phyloP scores from a whole-genome alignment of 495 filamentous ascomycete species.

The Penicillium argentinense region DNA sequence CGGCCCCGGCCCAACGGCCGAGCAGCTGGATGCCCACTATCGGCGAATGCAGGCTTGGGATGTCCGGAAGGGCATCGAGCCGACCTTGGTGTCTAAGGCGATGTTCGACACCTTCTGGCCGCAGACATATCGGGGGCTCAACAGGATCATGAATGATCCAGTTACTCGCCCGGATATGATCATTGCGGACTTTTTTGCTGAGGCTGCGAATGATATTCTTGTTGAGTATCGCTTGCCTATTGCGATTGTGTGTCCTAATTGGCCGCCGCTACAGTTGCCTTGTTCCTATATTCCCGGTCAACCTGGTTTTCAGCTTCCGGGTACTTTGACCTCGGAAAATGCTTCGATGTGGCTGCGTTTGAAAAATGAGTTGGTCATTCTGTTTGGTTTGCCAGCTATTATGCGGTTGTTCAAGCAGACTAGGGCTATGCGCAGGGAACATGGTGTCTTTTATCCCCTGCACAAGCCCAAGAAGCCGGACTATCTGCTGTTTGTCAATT shows the following conservation, averaged over 20 bases:
- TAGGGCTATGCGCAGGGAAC: slow-evolving; percentile 27
- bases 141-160: slow-evolving; percentile 19
- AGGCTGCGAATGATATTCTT: slow-evolving; percentile 35
- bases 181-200: slow-evolving; percentile 39
- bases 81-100: slow-evolving; percentile 29
- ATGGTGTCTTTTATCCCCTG: slow-evolving; percentile 24
- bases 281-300: slow-evolving; percentile 39
- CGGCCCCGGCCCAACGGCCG: slow-evolving; percentile 16
- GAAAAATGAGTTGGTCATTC: slow-evolving; percentile 25
- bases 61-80: slow-evolving; percentile 21
- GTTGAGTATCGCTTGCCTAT: slow-evolving; percentile 33
- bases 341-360: slow-evolving; percentile 33
- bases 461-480: slow-evolving; percentile 32
- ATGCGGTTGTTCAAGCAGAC: slow-evolving; percentile 24
- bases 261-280: slow-evolving; percentile 35
- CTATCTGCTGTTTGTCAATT: slow-evolving; percentile 41
- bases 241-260: slow-evolving; percentile 36
- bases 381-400: slow-evolving; percentile 20
- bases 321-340: slow-evolving; percentile 32
- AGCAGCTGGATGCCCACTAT: slow-evolving; percentile 28
- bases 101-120: slow-evolving; percentile 41
- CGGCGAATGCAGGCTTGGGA: slow-evolving; percentile 31
- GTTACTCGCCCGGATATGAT: slow-evolving; percentile 31
- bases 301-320: slow-evolving; percentile 36
- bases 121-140: slow-evolving; percentile 30